Evolutionary conservation across 1,139 yeast species (phyloP).

Genomic region (Ogataea hybrid): DNA sequence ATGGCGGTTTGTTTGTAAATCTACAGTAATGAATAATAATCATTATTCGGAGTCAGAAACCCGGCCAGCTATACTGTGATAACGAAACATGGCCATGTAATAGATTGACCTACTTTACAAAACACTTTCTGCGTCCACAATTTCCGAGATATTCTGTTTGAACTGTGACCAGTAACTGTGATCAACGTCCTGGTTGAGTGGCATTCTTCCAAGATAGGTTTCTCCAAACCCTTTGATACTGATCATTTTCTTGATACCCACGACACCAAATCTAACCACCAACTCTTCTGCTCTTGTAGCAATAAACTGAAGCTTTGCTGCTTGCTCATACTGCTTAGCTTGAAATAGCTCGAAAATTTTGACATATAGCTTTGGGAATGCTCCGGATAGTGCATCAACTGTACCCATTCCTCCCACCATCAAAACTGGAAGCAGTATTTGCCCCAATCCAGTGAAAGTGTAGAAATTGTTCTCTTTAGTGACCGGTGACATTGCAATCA

Average conservation of each 20-base stretch:
- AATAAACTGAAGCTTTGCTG: constrained; percentile 34
- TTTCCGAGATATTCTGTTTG: not conserved
- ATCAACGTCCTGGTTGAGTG: constrained; percentile 29
- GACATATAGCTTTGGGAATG: constrained; percentile 40
- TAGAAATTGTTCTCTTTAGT: constrained; percentile 31
- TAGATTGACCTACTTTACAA: not conserved
- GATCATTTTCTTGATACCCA: constrained; percentile 33
- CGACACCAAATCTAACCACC: constrained; percentile 35
- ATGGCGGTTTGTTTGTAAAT: constrained; percentile 47
- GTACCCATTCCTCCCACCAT: constrained; percentile 41
- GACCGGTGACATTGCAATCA: constrained; percentile 34
- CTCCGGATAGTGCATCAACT: constrained; percentile 43
- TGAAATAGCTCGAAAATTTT: constrained; percentile 29
- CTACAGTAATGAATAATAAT: constrained; percentile 33
- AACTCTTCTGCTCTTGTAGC: constrained; percentile 37
- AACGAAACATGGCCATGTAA: not conserved
- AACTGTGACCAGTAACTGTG: constrained; percentile 12
- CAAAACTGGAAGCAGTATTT: constrained; percentile 40
- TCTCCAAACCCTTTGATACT: constrained; percentile 23
- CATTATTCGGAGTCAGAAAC: not conserved
- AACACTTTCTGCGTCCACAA: not conserved
- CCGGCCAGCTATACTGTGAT: not conserved
- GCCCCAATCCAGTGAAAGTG: constrained; percentile 44
- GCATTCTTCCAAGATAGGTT: constrained; percentile 33
- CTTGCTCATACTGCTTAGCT: constrained; percentile 32